Evolutionary conservation across 768 basidiomycete genomes (phyloP).

Genomic region (Lactarius tabidus): DNA sequence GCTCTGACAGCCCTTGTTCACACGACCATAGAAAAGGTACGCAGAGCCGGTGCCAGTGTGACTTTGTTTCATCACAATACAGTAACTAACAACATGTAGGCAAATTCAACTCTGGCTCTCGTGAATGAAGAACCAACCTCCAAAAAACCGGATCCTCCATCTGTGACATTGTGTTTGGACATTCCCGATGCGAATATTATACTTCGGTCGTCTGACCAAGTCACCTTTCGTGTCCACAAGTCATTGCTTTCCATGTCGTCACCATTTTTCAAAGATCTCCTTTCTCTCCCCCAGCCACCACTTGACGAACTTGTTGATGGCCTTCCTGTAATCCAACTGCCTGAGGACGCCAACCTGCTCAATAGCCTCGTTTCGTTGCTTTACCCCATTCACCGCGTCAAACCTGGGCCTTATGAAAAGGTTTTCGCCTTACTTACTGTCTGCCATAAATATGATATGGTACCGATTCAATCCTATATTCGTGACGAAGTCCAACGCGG

Average conservation of each 20-base stretch:
- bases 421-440: too few species aligned
- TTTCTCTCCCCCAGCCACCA: neutral
- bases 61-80: neutral
- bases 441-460: too few species aligned
- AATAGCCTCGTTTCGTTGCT: constrained; percentile 6
- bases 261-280: neutral
- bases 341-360: neutral
- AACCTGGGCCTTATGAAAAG: neutral
- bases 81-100: neutral
- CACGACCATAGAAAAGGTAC: neutral
- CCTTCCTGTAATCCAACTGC: too few species aligned
- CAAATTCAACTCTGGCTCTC: neutral
- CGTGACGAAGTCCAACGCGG: too few species aligned
- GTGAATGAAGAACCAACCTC: neutral
- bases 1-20: neutral
- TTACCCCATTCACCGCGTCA: neutral
- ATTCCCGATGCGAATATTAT: neutral
- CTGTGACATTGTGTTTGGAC: neutral
- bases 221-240: neutral
- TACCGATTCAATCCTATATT: too few species aligned
- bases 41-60: neutral
- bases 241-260: neutral
- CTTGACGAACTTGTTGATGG: neutral
- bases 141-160: neutral
- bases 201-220: neutral